A percentile compares a stretch with the other conserved stretches of the same genome.
Conservation (phyloP, 495 filamentous ascomycete genomes). For the Xylaria venustula region DNA sequence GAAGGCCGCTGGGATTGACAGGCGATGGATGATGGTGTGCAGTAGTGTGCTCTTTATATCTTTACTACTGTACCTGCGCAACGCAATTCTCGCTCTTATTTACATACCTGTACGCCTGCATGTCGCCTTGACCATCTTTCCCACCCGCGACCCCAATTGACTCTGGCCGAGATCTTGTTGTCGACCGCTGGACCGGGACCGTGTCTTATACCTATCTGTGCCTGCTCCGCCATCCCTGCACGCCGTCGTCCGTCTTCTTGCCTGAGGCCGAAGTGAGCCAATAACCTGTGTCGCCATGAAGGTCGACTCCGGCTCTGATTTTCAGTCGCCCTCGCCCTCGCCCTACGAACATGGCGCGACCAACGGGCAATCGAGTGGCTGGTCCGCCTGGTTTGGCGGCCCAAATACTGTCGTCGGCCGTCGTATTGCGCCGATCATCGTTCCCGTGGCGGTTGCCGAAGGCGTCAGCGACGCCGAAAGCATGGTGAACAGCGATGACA, state of each 20-base stretch:
- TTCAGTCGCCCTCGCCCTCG: background rate
- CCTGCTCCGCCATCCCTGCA: background rate
- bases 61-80: too few species aligned
- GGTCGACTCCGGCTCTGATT: slow-evolving; percentile 19
- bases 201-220: background rate
- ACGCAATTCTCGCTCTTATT: too few species aligned
- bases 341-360: slow-evolving; percentile 12
- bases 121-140: background rate
- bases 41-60: too few species aligned
- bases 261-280: background rate
- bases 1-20: background rate
- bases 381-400: slow-evolving; percentile 40
- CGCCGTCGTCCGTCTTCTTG: background rate
- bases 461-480: slow-evolving; percentile 41
- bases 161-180: background rate
- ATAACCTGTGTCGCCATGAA: slow-evolving; percentile 18
- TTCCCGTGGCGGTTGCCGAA: slow-evolving; percentile 27
- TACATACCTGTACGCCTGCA: background rate
- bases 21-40: too few species aligned
- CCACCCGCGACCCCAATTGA: background rate
- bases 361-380: slow-evolving; percentile 17
- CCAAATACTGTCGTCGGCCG: slow-evolving; percentile 33
- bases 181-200: background rate
- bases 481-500: slow-evolving; percentile 41
- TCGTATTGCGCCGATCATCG: slow-evolving; percentile 43